Conservation (phyloP, 2,329 filamentous ascomycete genomes). For the Neofusicoccum sp. region DNA sequence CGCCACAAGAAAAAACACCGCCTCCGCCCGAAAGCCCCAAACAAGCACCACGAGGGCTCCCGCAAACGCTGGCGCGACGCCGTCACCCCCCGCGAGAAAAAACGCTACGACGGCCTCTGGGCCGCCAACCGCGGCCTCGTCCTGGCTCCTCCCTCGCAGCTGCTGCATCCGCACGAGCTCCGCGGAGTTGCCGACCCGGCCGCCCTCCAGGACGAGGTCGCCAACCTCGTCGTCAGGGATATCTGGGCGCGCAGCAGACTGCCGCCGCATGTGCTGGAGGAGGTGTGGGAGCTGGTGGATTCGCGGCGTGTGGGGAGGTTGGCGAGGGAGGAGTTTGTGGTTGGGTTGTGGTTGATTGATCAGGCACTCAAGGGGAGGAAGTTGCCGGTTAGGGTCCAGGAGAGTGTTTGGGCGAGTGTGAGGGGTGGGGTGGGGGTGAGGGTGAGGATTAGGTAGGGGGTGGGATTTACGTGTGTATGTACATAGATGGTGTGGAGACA, state of each 20-base stretch:
- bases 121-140: constrained; percentile 72
- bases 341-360: constrained; percentile 81
- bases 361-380: constrained; percentile 79
- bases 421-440: constrained; percentile 45
- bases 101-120: constrained; percentile 83
- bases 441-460: constrained; percentile 25
- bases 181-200: background rate
- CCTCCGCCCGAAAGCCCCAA: constrained; percentile 60
- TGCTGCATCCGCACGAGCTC: constrained; percentile 1
- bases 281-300: constrained; percentile 78
- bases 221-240: constrained; percentile 70
- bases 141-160: constrained; percentile 26
- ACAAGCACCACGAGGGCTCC: constrained; percentile 74
- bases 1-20: constrained; percentile 62
- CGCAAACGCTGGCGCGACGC: constrained; percentile 76
- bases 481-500: background rate
- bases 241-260: constrained; percentile 75
- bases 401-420: constrained; percentile 77
- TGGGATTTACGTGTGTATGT: background rate
- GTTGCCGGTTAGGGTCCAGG: constrained; percentile 69
- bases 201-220: constrained; percentile 49
- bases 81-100: constrained; percentile 72
- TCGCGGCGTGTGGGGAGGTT: constrained; percentile 58
- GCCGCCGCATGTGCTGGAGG: constrained; percentile 67
- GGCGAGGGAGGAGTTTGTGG: constrained; percentile 73